Evolutionary conservation across 441 rosid genomes (phyloP).

Genomic region (Isatis lusitanica): DNA sequence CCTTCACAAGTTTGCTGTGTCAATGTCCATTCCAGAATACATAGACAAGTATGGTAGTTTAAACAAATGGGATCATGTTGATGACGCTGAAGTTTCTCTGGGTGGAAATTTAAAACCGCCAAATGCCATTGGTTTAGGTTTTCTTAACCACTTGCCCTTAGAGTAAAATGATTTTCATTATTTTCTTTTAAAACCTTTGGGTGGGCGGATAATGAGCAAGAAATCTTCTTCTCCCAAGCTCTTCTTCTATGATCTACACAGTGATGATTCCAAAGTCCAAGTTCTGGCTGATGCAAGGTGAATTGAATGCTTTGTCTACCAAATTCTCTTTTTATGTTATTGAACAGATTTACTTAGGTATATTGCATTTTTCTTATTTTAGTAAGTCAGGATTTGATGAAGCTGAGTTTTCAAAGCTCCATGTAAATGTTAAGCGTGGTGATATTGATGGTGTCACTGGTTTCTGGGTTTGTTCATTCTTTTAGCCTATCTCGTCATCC

Average conservation of each 20-base stretch:
- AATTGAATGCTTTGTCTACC: neutral
- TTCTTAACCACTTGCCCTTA: neutral
- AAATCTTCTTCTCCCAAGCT: constrained; percentile 81
- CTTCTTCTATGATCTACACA: constrained; percentile 78
- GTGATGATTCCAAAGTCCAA: constrained; percentile 69
- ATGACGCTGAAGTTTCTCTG: constrained; percentile 52
- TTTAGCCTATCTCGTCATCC: neutral
- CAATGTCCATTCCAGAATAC: constrained; percentile 51
- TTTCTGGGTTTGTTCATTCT: constrained; percentile 64
- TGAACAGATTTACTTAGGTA: neutral
- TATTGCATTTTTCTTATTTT: constrained; percentile 26
- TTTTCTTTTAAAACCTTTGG: constrained; percentile 9
- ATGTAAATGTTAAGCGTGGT: constrained; percentile 75
- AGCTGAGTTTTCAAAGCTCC: constrained; percentile 63
- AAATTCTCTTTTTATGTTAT: neutral
- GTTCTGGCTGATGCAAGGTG: constrained; percentile 90
- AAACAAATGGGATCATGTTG: constrained; percentile 63
- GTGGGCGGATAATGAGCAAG: constrained; percentile 87
- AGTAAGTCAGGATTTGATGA: constrained; percentile 61
- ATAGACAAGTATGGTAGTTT: constrained; percentile 56
- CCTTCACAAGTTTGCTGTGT: too few species aligned
- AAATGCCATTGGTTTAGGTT: neutral
- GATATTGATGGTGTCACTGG: constrained; percentile 80
- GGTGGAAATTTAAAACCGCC: constrained; percentile 49
- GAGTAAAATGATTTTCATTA: neutral